These are phyloP conservation scores for Lathyrus tuberosus DNA, from an alignment of 306 rosid species.

Conservation along the genomic window DNA sequence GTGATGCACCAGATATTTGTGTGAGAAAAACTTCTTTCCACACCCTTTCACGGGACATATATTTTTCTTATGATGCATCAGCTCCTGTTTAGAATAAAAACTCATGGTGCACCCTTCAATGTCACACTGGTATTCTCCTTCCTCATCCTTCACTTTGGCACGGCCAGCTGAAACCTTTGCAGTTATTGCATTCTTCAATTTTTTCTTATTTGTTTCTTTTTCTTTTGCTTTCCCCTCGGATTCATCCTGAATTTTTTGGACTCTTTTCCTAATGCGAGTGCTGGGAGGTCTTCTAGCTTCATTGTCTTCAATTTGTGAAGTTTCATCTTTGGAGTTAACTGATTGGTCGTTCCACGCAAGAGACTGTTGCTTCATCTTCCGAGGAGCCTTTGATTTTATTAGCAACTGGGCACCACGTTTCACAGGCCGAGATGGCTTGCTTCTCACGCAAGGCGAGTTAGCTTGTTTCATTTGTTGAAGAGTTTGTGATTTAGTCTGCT, in stretches of 20 bases:
- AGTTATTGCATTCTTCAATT: conserved; percentile 54
- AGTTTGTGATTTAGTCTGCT: conserved; percentile 54
- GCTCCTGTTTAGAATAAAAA: conserved; percentile 74
- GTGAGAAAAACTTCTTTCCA: conserved; percentile 95
- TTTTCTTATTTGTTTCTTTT: conserved; percentile 64
- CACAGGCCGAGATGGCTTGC: conserved; percentile 42
- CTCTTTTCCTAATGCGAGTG: conserved; percentile 85
- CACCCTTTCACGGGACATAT: conserved; percentile 95
- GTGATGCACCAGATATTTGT: conserved; percentile 97
- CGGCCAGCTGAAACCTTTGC: conserved; percentile 56
- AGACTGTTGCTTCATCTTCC: conserved; percentile 52
- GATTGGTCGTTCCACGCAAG: conserved; percentile 47
- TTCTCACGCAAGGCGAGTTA: conserved; percentile 46
- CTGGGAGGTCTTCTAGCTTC: conserved; percentile 76
- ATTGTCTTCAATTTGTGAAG: conserved; percentile 56
- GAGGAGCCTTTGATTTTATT: conserved; percentile 51
- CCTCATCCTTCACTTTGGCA: conserved; percentile 58
- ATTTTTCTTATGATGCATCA: conserved; percentile 73
- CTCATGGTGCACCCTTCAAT: conserved; percentile 94
- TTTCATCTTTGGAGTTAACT: conserved; percentile 41
- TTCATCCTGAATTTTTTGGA: conserved; percentile 48
- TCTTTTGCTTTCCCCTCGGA: conserved; percentile 55
- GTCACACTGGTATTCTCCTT: conserved; percentile 71
- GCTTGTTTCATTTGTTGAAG: conserved; percentile 56
- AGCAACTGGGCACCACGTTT: conserved; percentile 50